These are phyloP conservation scores for Beauveria pseudobassiana DNA, from an alignment of 2,329 filamentous ascomycete genomes.

Conservation along the genomic window DNA sequence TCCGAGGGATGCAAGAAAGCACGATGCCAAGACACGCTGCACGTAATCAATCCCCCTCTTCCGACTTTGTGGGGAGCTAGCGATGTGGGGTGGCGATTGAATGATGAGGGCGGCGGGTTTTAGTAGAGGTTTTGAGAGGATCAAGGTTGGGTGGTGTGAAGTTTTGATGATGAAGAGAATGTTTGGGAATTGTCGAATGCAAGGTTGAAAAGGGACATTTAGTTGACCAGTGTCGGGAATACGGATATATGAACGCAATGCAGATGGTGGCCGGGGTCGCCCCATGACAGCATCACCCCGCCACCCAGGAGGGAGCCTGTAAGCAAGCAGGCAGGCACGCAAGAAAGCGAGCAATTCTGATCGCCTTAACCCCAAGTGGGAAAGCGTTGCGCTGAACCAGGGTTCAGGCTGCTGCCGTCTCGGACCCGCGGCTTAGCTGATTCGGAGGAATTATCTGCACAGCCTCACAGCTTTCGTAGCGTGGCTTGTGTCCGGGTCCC, in stretches of 20 bases:
- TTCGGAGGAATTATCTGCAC: background rate
- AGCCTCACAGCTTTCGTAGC: background rate
- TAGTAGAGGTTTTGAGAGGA: background rate
- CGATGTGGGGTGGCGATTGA: background rate
- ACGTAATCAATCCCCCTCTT: background rate
- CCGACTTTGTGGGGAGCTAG: background rate
- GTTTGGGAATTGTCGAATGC: too few species aligned
- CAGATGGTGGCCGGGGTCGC: too few species aligned
- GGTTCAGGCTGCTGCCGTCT: background rate
- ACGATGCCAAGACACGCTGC: conserved; percentile 5
- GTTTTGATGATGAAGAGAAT: too few species aligned
- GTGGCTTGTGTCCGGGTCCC: background rate
- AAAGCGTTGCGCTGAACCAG: conserved; percentile 1
- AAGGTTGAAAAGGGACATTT: too few species aligned
- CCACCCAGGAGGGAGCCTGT: too few species aligned
- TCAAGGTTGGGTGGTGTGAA: background rate
- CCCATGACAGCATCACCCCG: too few species aligned
- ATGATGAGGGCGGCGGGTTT: background rate
- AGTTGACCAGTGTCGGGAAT: too few species aligned
- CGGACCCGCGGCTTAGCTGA: background rate
- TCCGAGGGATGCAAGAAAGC: background rate
- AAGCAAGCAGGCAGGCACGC: too few species aligned
- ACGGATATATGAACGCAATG: too few species aligned
- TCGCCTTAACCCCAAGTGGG: background rate
- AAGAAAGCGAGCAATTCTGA: background rate